These are phyloP conservation scores for Aspergillus wentii DNA, from an alignment of 495 filamentous ascomycete species.

Conservation along the genomic window DNA sequence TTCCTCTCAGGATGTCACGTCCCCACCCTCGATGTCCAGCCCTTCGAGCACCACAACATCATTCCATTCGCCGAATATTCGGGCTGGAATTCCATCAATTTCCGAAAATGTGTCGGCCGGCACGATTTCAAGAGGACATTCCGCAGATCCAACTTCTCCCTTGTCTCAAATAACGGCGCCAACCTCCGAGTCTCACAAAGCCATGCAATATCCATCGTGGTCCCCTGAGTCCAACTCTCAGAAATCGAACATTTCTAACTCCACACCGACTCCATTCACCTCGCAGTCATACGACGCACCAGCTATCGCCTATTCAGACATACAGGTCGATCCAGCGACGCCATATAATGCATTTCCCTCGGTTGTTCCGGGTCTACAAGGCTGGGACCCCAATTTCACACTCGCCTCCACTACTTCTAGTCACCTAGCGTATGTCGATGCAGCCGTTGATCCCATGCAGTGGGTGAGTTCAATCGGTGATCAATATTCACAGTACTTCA, in stretches of 20 bases:
- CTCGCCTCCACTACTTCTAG: slow-evolving; percentile 39
- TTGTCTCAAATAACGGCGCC: slow-evolving; percentile 18
- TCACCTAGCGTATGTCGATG: slow-evolving; percentile 35
- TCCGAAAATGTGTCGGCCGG: slow-evolving; percentile 29
- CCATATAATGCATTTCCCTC: slow-evolving; percentile 42
- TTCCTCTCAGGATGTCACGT: slow-evolving; percentile 35
- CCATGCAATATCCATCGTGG: slow-evolving; percentile 12
- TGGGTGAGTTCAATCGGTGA: slow-evolving; percentile 40
- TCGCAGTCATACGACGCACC: slow-evolving; percentile 17
- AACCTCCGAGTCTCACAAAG: slow-evolving; percentile 20
- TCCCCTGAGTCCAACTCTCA: slow-evolving; percentile 17
- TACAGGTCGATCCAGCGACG: slow-evolving; percentile 37
- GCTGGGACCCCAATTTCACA: slow-evolving; percentile 42
- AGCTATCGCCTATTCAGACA: slow-evolving; percentile 20
- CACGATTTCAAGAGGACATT: slow-evolving; percentile 34
- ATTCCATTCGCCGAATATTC: slow-evolving; percentile 29
- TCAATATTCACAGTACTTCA: slow-evolving; percentile 48
- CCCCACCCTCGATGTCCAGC: slow-evolving; percentile 48
- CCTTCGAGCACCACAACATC: slow-evolving; percentile 41
- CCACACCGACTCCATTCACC: slow-evolving; percentile 15
- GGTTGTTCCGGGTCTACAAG: slow-evolving; percentile 40
- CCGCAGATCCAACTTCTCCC: slow-evolving; percentile 28
- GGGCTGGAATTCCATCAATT: slow-evolving; percentile 18
- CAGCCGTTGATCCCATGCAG: slow-evolving; percentile 32
- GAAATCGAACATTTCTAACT: slow-evolving; percentile 6